These are phyloP conservation scores for Sporothrix curviconia DNA, from an alignment of 2,329 filamentous ascomycete genomes.

Conservation along the genomic window DNA sequence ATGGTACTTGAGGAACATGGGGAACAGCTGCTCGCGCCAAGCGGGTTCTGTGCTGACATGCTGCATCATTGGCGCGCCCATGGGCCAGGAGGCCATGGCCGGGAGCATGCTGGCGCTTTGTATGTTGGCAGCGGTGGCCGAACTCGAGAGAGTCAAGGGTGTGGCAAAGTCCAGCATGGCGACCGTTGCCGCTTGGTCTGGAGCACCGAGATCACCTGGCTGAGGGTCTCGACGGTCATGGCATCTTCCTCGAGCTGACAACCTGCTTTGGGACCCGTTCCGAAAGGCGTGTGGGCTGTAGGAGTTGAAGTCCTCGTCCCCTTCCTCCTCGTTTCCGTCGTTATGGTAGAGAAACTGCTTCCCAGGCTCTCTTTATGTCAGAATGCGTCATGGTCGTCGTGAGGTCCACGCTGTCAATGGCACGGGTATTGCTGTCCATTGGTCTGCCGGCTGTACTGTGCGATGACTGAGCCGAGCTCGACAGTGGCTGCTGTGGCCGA, in stretches of 20 bases:
- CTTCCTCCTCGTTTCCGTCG: not conserved
- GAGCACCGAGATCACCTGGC: not conserved
- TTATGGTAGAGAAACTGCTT: slow-evolving; percentile 6
- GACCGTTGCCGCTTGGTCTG: slow-evolving; percentile 1
- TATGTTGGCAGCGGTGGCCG: not conserved
- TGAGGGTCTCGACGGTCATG: slow-evolving; percentile 3
- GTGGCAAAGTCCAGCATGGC: slow-evolving; percentile 11
- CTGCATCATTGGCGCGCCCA: not conserved
- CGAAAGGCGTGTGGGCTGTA: too few species aligned
- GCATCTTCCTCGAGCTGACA: not conserved
- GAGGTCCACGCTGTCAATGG: slow-evolving; percentile 6
- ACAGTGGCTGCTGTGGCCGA: not conserved
- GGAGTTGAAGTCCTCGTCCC: not conserved
- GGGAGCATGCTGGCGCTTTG: not conserved
- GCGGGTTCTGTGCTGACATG: slow-evolving; percentile 8
- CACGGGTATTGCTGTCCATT: not conserved
- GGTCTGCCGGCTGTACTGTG: not conserved
- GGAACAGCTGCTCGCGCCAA: slow-evolving; percentile 20
- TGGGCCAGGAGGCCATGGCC: not conserved
- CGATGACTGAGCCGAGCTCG: not conserved
- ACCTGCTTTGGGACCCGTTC: too few species aligned
- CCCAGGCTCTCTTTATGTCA: not conserved
- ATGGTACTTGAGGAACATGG: slow-evolving; percentile 15
- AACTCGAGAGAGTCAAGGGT: not conserved
- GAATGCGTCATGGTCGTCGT: not conserved